Conservation (phyloP, 257 asterid species). For the Solanum medicagineum region DNA sequence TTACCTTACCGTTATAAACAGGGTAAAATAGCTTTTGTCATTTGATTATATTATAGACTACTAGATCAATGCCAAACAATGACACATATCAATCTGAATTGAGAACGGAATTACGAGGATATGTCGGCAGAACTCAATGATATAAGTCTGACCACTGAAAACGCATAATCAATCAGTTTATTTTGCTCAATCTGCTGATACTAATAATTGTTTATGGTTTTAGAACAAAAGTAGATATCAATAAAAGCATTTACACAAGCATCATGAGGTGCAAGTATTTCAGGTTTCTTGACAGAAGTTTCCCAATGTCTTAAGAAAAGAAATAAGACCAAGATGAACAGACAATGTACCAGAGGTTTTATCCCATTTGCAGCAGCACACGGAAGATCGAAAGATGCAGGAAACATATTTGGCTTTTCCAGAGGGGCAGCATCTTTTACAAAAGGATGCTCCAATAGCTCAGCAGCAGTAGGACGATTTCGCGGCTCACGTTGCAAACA, state of each 20-base stretch:
- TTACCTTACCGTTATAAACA: neutral
- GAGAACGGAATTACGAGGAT: neutral
- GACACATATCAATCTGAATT: neutral
- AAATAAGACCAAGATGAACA: neutral
- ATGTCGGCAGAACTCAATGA: neutral
- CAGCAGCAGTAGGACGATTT: constrained; percentile 63
- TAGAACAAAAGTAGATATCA: neutral
- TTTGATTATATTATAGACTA: neutral
- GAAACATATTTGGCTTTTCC: constrained; percentile 28
- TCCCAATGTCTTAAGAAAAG: neutral
- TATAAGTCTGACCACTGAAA: neutral
- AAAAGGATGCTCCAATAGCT: constrained; percentile 72
- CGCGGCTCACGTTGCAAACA: constrained; percentile 88
- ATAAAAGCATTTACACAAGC: neutral
- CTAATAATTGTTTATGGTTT: neutral
- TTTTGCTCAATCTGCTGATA: neutral
- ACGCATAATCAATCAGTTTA: neutral
- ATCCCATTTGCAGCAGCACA: constrained; percentile 21
- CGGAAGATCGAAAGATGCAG: constrained; percentile 45
- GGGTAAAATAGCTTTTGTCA: neutral
- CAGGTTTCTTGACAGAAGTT: neutral
- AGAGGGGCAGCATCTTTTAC: constrained; percentile 54
- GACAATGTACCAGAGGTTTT: constrained; percentile 41
- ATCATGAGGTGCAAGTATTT: neutral
- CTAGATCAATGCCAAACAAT: neutral